These are phyloP conservation scores for Eucalyptus regnans DNA, from an alignment of 345 rosid genomes.

Conservation along the genomic window DNA sequence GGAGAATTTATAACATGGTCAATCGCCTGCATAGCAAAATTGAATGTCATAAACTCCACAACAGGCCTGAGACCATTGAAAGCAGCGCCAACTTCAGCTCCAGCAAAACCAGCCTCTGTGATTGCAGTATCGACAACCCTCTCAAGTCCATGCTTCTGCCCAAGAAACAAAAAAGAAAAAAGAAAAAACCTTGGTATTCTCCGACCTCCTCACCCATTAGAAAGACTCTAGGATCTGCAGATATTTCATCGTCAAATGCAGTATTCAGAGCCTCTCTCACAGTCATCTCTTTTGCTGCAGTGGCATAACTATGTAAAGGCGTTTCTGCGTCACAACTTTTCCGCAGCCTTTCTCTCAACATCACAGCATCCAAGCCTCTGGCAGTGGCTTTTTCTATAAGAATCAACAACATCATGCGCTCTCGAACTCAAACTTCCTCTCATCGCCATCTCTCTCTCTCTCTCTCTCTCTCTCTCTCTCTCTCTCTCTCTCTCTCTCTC, in stretches of 20 bases:
- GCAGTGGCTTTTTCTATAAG: not conserved
- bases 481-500: no score
- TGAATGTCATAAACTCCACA: no score
- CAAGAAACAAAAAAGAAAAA: no score
- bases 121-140: not conserved
- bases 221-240: not conserved
- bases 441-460: no score
- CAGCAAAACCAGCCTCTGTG: rapidly evolving
- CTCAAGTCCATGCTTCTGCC: not conserved
- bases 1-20: no score
- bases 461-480: no score
- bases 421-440: not conserved
- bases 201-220: not conserved
- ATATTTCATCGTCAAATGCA: not conserved
- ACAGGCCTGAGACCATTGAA: no score
- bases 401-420: not conserved
- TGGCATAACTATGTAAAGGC: no score
- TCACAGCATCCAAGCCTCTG: not conserved
- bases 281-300: no score
- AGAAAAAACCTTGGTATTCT: no score
- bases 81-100: rapidly evolving
- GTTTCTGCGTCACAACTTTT: not conserved
- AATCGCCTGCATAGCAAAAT: no score
- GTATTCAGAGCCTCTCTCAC: no score
- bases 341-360: not conserved